Percentiles rank a stretch among this genome's conserved stretches.
Conservation (phyloP, 2,329 filamentous ascomycete genomes). For the Stagonosporopsis cucurbitacearum region DNA sequence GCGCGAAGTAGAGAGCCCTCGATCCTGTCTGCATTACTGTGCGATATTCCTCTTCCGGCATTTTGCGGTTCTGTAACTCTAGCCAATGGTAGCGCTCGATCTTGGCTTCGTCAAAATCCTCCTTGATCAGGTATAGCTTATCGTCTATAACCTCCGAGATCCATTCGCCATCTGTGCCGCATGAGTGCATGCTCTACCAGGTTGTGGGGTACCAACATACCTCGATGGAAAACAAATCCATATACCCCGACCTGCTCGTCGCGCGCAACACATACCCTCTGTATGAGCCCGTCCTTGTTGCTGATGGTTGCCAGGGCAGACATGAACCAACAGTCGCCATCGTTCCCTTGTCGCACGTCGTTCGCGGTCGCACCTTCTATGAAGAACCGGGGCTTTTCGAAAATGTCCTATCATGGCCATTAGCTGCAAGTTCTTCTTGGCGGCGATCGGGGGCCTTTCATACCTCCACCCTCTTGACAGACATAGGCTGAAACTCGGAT, state of each 20-base stretch:
- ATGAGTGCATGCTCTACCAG: constrained; percentile 29
- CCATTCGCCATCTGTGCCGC: constrained; percentile 76
- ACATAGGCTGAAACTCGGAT: constrained; percentile 64
- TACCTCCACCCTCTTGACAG: constrained; percentile 73
- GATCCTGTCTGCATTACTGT: constrained; percentile 77
- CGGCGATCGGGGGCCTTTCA: not conserved
- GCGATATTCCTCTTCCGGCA: constrained; percentile 72
- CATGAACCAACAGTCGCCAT: constrained; percentile 88
- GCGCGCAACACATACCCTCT: constrained; percentile 74
- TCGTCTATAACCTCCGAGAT: constrained; percentile 91
- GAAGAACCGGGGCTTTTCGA: constrained; percentile 77
- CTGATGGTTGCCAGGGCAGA: constrained; percentile 78
- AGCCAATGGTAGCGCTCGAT: constrained; percentile 77
- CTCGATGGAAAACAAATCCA: constrained; percentile 81
- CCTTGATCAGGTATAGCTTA: constrained; percentile 83
- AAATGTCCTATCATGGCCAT: constrained; percentile 69
- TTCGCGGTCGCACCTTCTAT: constrained; percentile 77
- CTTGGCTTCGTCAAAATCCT: constrained; percentile 77
- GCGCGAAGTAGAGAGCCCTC: constrained; percentile 78
- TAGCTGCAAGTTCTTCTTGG: constrained; percentile 16
- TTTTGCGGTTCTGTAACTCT: constrained; percentile 72
- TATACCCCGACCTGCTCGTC: constrained; percentile 80
- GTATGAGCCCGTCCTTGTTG: constrained; percentile 74
- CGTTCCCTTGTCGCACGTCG: constrained; percentile 78
- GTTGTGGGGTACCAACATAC: constrained; percentile 42